phyloP scores from a whole-genome alignment of 345 rosid genomes.

The Populus ilicifolia region DNA sequence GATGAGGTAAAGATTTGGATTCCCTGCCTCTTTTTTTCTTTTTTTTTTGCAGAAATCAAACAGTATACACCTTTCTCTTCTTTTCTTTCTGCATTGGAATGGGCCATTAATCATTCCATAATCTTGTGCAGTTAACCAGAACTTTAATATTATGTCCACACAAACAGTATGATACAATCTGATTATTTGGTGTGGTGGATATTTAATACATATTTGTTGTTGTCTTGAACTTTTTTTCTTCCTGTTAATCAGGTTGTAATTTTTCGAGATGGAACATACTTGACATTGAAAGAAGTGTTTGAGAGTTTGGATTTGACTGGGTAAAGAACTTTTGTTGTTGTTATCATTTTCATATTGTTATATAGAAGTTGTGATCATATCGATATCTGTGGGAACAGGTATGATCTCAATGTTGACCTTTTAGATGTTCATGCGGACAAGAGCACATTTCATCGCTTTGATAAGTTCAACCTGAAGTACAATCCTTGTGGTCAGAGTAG shows the following conservation, averaged over 20 bases:
- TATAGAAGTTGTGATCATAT: background rate
- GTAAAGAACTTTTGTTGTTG: slow-evolving; percentile 30
- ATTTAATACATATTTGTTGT: background rate
- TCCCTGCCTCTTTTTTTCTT: background rate
- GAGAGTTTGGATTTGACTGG: slow-evolving; percentile 94
- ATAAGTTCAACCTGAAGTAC: slow-evolving; percentile 96
- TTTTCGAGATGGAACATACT: slow-evolving; percentile 95
- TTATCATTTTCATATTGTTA: background rate
- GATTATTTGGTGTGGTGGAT: slow-evolving; percentile 6
- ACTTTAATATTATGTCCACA: background rate
- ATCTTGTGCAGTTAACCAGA: background rate
- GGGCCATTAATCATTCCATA: background rate
- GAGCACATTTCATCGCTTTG: slow-evolving; percentile 99
- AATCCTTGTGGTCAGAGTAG: slow-evolving; percentile 99
- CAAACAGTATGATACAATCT: background rate
- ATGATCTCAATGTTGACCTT: slow-evolving; percentile 94
- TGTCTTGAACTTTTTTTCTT: background rate
- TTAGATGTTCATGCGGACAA: slow-evolving; percentile 99
- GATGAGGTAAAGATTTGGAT: slow-evolving; percentile 63
- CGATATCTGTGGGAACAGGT: slow-evolving; percentile 40
- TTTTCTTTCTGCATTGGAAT: background rate
- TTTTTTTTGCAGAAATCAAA: background rate
- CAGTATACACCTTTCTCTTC: background rate
- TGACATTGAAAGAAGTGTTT: slow-evolving; percentile 93
- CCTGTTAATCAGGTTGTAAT: slow-evolving; percentile 74